phyloP scores from a whole-genome alignment of 2,329 filamentous ascomycete genomes.

The Diaporthe velutina region DNA sequence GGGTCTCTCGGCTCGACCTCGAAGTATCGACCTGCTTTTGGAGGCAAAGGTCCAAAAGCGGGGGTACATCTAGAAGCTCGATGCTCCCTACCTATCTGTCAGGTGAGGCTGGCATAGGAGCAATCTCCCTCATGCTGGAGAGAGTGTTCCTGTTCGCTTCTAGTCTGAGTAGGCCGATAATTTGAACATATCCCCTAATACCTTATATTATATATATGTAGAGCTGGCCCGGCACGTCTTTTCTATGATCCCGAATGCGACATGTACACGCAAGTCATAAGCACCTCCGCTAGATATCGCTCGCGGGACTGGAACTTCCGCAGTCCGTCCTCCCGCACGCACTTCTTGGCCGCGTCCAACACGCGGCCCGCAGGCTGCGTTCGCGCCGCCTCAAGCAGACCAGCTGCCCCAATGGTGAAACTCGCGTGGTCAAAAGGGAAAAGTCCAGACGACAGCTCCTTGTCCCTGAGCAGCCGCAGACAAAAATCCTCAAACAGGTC shows the following conservation, averaged over 20 bases:
- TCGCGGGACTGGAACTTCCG: not conserved
- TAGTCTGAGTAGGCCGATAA: too few species aligned
- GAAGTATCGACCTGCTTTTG: not conserved
- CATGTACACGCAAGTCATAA: slow-evolving; percentile 16
- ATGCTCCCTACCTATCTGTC: too few species aligned
- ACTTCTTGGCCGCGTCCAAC: not conserved
- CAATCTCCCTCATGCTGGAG: too few species aligned
- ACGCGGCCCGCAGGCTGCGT: not conserved
- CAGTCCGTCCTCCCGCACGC: slow-evolving; percentile 10
- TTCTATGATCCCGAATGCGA: not conserved
- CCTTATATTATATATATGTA: not conserved
- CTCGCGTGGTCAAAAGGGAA: not conserved
- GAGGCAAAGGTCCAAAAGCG: not conserved
- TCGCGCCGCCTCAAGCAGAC: slow-evolving; percentile 11
- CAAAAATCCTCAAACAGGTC: slow-evolving; percentile 45
- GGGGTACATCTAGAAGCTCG: too few species aligned
- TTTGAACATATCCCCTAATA: too few species aligned
- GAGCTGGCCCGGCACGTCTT: not conserved
- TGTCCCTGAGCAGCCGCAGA: not conserved
- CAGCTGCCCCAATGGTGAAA: not conserved
- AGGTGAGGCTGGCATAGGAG: too few species aligned
- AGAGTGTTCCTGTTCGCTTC: too few species aligned
- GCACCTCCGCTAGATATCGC: not conserved
- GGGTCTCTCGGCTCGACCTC: not conserved
- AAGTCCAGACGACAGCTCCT: not conserved